phyloP scores from a whole-genome alignment of 768 basidiomycete genomes.

The Tylopilus sp. region DNA sequence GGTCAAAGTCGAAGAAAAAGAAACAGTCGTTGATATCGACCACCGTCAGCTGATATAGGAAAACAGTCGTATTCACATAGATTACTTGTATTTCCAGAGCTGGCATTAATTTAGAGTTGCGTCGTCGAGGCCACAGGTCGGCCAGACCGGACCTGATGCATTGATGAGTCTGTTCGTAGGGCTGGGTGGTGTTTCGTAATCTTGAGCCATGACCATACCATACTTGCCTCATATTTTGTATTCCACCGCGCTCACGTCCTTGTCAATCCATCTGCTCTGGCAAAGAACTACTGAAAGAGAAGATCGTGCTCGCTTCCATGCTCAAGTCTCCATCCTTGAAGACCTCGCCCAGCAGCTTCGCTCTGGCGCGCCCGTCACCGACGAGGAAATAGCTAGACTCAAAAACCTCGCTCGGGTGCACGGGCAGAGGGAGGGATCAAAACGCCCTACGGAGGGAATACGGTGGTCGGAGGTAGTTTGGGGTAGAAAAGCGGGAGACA shows the following conservation, averaged over 20 bases:
- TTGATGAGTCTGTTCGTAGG: too few relatives aligned
- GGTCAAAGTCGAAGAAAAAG: slow-evolving; percentile 16
- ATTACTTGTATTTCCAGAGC: not conserved
- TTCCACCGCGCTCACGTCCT: slow-evolving; percentile 60
- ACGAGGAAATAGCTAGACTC: slow-evolving; percentile 52
- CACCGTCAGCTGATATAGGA: slow-evolving; percentile 4
- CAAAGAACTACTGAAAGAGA: slow-evolving; percentile 48
- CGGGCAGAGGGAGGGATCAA: slow-evolving; percentile 13
- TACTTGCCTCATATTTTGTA: slow-evolving; percentile 67
- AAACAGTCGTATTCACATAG: not conserved
- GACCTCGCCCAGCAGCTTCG: slow-evolving; percentile 53
- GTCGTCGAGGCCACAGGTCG: too few relatives aligned
- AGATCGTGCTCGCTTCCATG: slow-evolving; percentile 50
- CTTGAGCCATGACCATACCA: slow-evolving; percentile 21
- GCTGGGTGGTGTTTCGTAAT: too few relatives aligned
- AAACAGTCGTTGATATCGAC: slow-evolving; percentile 3
- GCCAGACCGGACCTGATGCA: too few relatives aligned
- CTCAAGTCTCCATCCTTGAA: slow-evolving; percentile 61
- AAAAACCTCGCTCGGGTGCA: slow-evolving; percentile 48
- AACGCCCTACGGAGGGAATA: slow-evolving; percentile 23
- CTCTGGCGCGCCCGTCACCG: slow-evolving; percentile 41
- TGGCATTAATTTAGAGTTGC: not conserved
- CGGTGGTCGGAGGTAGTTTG: slow-evolving; percentile 52
- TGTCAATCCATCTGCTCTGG: slow-evolving; percentile 64
- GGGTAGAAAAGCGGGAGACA: slow-evolving; percentile 33